Conservation (phyloP, 2,329 filamentous ascomycete species). For the Rosellinia necatrix region DNA sequence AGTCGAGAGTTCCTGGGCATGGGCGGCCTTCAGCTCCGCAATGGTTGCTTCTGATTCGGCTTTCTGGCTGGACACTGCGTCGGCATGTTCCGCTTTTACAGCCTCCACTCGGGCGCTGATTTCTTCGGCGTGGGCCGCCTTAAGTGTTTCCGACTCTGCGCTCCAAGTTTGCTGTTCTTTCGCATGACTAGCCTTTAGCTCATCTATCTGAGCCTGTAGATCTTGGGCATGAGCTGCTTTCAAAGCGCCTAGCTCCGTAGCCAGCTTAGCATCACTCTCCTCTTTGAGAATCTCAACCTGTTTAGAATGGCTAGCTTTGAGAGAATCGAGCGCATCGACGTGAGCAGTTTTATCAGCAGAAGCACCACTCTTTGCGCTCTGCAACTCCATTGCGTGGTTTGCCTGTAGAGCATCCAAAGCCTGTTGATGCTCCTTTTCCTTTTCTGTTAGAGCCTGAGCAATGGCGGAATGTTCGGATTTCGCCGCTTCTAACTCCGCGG, state of each 20-base stretch:
- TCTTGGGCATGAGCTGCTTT: constrained; percentile 50
- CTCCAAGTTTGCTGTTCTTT: constrained; percentile 44
- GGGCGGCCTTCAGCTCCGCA: constrained; percentile 37
- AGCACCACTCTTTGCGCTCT: constrained; percentile 58
- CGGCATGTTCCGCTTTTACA: constrained; percentile 42
- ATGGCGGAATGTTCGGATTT: constrained; percentile 41
- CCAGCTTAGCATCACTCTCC: constrained; percentile 47
- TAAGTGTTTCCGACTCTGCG: constrained; percentile 38
- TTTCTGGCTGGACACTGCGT: constrained; percentile 32
- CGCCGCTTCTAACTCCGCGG: constrained; percentile 29
- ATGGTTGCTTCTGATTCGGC: constrained; percentile 25
- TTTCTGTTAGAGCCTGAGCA: constrained; percentile 53
- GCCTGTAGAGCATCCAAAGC: constrained; percentile 60
- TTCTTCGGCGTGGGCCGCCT: constrained; percentile 35
- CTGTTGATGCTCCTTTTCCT: constrained; percentile 58
- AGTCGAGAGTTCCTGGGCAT: constrained; percentile 34
- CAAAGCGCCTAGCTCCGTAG: constrained; percentile 45
- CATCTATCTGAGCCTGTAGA: constrained; percentile 47
- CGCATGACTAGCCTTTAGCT: constrained; percentile 43
- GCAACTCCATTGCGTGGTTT: constrained; percentile 63
- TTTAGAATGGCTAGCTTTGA: constrained; percentile 60
- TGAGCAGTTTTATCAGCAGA: constrained; percentile 55
- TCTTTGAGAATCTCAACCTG: constrained; percentile 51
- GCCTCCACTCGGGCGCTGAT: constrained; percentile 40
- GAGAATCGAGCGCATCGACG: constrained; percentile 54